Conservation (phyloP, 352 stramenopile genomes). For the Thalassiosira allenii region DNA sequence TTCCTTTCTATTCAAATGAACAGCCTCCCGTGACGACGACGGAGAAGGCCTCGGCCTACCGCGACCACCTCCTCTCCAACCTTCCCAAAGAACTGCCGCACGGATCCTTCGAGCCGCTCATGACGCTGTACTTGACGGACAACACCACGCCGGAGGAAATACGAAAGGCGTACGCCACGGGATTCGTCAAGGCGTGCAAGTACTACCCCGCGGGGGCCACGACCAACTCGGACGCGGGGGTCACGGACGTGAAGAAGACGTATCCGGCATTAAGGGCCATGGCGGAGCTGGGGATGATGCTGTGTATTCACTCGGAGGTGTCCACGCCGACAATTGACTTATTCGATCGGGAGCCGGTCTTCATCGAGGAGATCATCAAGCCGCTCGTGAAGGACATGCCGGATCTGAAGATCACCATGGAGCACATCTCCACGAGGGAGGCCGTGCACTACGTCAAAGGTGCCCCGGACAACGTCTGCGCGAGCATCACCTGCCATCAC, state of each 20-base stretch:
- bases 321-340: conserved; percentile 95
- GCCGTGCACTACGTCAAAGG: conserved; percentile 94
- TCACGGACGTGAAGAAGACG: conserved; percentile 96
- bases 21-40: conserved; percentile 96
- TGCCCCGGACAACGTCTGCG: conserved; percentile 91
- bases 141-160: conserved; percentile 97
- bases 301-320: conserved; percentile 96
- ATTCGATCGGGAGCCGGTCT: conserved; percentile 97
- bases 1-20: no score
- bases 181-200: conserved; percentile 95
- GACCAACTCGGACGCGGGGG: conserved; percentile 98
- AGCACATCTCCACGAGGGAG: conserved; percentile 98
- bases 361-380: conserved; percentile 96
- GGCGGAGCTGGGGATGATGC: conserved; percentile 88
- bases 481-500: conserved; percentile 99
- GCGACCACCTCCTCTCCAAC: conserved; percentile 91
- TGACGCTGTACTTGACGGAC: conserved; percentile 96
- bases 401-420: conserved; percentile 98
- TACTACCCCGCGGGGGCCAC: conserved; percentile 98
- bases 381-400: conserved; percentile 93
- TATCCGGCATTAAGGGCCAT: conserved; percentile 87
- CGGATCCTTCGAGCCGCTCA: conserved; percentile 89
- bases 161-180: conserved; percentile 86
- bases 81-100: conserved; percentile 80
- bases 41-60: conserved; percentile 94